Percentiles rank a stretch among this genome's conserved stretches.
Evolutionary conservation across 805 yeast genomes (phyloP).

Genomic region (Wickerhamiella shivajii): DNA sequence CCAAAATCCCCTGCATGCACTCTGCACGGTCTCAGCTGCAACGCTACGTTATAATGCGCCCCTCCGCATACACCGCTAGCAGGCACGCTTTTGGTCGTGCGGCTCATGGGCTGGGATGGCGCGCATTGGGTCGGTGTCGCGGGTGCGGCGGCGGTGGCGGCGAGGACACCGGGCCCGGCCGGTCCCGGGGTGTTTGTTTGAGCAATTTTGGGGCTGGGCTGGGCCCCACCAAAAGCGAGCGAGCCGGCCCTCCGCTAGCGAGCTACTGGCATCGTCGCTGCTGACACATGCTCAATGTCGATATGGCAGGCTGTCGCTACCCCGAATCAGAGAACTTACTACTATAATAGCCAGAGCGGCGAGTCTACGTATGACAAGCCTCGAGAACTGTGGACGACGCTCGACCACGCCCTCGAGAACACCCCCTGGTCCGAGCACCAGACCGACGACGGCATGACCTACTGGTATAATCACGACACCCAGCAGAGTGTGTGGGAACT

Average conservation of each 20-base stretch:
- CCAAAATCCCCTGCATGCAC: too few relatives aligned
- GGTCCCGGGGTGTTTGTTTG: neutral
- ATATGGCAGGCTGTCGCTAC: slow-evolving; percentile 7
- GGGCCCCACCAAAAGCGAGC: neutral
- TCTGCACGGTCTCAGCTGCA: too few relatives aligned
- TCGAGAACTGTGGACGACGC: slow-evolving; percentile 28
- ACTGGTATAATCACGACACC: slow-evolving; percentile 53
- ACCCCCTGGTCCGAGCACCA: slow-evolving; percentile 41
- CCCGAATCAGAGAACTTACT: slow-evolving; percentile 33
- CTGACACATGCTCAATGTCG: neutral
- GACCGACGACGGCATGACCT: slow-evolving; percentile 43
- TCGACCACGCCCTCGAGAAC: slow-evolving; percentile 31
- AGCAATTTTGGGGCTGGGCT: neutral
- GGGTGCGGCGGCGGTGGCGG: neutral
- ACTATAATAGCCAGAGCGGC: slow-evolving; percentile 48
- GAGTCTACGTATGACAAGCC: slow-evolving; percentile 79
- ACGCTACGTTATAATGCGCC: neutral
- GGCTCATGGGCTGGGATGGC: neutral
- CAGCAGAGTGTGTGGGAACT: slow-evolving; percentile 66
- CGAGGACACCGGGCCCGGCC: neutral
- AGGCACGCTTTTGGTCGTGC: neutral
- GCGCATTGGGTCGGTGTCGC: neutral
- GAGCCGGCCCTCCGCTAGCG: neutral
- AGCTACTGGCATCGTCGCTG: neutral
- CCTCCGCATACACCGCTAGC: neutral